Base-by-base conservation (phyloP, 176 grass and related monocot species). In the Olyra latifolia region DNA sequence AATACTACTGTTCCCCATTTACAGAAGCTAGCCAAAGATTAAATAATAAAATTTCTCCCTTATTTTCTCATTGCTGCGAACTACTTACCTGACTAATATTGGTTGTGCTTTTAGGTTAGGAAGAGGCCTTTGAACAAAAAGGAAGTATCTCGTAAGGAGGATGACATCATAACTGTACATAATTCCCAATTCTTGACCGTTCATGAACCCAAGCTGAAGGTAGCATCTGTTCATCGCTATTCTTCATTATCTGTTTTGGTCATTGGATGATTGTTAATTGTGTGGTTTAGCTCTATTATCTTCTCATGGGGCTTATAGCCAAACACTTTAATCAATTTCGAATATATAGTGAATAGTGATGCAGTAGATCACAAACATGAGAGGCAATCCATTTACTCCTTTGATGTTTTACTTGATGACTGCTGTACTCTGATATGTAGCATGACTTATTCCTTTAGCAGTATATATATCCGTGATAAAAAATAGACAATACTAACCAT, bases 71-170 rank as follows among this genome's bases (percentile, higher is more conserved):
- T 48, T 83, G 24, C 27, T 43, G 4, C 62, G 66, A 74, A 32
- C 25, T 65, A 38, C 11, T 69, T 77, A 77, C 16, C 47, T 14
- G 29, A 52, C 54, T 78, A 55, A 76, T n/a, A 62, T 25, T 40
- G n/a, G 1, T 45, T 40, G 55, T 11, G 25, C 52, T 66, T 62
- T 85, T 71, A 97, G 95, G 95, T 97, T 47, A 93, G 95, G 80
- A 97, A 97, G 85, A 89, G 95, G 81, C 95, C 95, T 88, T 52
- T 97, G 69, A 97, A 97, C 81, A 97, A 87, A 88, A 97, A 94
- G 77, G 95, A 97, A 83, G 55, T 87, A 67, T 92, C 89, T 79
- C 87, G 91, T 66, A 97, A 97, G 74, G 95, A 97, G 82, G 95
- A 97, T 52, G 95, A 97, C 48, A 94, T 97, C 70, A 87, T 97